Conservation (phyloP, 148 eudicot genomes). For the Salicornia ramosissima region DNA sequence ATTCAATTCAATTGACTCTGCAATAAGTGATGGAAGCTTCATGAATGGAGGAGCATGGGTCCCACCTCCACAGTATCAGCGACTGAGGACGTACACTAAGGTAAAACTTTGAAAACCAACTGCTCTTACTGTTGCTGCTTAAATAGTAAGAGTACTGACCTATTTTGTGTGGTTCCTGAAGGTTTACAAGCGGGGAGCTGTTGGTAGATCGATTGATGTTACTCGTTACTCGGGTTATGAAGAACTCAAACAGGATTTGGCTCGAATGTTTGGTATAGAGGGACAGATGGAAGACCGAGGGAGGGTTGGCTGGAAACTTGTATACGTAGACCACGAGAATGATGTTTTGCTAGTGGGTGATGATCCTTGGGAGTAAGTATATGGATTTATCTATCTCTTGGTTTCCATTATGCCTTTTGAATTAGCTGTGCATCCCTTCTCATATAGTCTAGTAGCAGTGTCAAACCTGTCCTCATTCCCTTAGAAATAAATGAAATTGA, state of each 20-base stretch:
- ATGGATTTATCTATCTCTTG: neutral
- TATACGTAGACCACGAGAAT: conserved; percentile 85
- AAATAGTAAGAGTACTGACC: neutral
- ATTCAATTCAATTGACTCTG: conserved; percentile 77
- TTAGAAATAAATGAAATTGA: no score
- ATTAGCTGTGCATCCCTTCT: neutral
- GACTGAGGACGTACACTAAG: conserved; percentile 91
- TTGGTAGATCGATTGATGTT: conserved; percentile 94
- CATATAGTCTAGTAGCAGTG: no score
- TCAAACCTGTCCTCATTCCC: no score
- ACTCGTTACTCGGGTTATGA: conserved; percentile 81
- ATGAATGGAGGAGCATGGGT: conserved; percentile 70
- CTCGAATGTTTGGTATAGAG: conserved; percentile 94
- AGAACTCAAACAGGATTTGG: conserved; percentile 86
- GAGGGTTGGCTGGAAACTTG: conserved; percentile 93
- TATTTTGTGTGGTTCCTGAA: conserved; percentile 22
- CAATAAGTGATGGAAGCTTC: conserved; percentile 65
- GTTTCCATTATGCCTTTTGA: neutral
- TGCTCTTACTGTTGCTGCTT: neutral
- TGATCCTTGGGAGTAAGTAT: conserved; percentile 99
- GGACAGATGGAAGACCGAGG: conserved; percentile 93
- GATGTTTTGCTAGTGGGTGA: conserved; percentile 94
- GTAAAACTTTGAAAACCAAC: conserved; percentile 24
- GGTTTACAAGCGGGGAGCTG: conserved; percentile 99
- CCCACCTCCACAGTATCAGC: conserved; percentile 64